Conservation (phyloP, 768 basidiomycete genomes). For the Mrakia blollopis region DNA sequence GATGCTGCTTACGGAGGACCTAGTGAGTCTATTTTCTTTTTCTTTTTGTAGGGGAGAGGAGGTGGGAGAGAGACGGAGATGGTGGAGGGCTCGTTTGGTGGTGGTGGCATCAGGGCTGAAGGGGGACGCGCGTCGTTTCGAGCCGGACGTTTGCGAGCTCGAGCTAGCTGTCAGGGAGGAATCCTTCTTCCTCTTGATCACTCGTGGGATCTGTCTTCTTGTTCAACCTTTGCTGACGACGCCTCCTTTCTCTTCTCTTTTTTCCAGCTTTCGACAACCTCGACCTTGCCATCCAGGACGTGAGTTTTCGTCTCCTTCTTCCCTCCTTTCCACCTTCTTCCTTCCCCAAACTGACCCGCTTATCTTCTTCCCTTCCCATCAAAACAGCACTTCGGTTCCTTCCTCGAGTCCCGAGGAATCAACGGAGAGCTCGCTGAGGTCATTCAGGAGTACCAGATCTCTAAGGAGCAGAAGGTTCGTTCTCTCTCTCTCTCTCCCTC, state of each 20-base stretch:
- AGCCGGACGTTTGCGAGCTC: no score
- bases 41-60: background rate
- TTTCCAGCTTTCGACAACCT: slow-evolving; percentile 73
- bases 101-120: no score
- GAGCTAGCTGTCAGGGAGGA: no score
- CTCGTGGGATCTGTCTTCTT: no score
- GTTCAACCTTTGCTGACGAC: background rate
- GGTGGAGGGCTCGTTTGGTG: background rate
- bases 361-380: slow-evolving; percentile 63
- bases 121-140: no score
- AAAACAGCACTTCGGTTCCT: slow-evolving; percentile 84
- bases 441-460: slow-evolving; percentile 79
- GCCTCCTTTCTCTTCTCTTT: background rate
- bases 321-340: slow-evolving; percentile 16
- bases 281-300: slow-evolving; percentile 78
- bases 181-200: background rate
- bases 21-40: slow-evolving; percentile 49
- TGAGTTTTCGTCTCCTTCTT: background rate
- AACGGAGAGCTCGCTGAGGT: slow-evolving; percentile 75
- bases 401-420: slow-evolving; percentile 82
- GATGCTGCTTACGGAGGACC: slow-evolving; percentile 90
- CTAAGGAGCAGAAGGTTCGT: slow-evolving; percentile 87
- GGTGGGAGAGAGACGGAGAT: background rate
- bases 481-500: slow-evolving; percentile 30
- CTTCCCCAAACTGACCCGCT: slow-evolving; percentile 64